Evolutionary conservation across 176 grass and related monocot species (phyloP), one percentile per base, ranked within the genome.

Genomic region (Puya raimondii): DNA sequence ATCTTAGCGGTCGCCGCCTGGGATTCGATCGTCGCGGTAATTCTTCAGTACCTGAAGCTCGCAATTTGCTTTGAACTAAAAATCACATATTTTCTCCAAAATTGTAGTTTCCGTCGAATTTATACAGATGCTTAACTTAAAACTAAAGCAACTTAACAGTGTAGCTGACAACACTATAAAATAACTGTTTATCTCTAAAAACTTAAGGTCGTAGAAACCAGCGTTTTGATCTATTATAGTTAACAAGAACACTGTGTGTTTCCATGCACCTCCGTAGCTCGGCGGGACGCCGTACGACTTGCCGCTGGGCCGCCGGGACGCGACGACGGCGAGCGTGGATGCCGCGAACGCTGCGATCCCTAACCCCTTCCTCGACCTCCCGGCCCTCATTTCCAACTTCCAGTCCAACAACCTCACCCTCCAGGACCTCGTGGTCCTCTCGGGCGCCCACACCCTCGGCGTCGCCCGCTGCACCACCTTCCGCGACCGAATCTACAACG

Each of bases 361-460:
- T 15, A 57, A 76, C 12, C 81, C 88, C 13, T 72, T 75, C 10
- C 70, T 80, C 42, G 26, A 65, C 81, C 78, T 96, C 3, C 71
- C 51, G 18, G 51, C 58, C 56, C 83, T 96, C 20, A 16, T 78
- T 76, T 75, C 79, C 75, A 91, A 8, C 76, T 96, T 96, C 78
- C 65, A 68, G 2, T 51, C 83, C 67, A 85, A 89, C 0, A 86
- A 84, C 9, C 86, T 89, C 68, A 25, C 84, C 2, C 6, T 72
- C 0, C 66, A 89, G 66, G 93, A 96, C 79, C 86, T 92, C 10
- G 86, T 96, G 64, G 67, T 72, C 48, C 93, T 92, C 47, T 87
- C 84, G 2, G 89, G 86, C 9, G 86, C 59, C 4, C 93, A 92
- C 77, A 90, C 89, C 11, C 79, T 96, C 52, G 89, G 93, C 64